Evolutionary conservation across 2,329 filamentous ascomycete species (phyloP).

Genomic region (Alternaria alternata): DNA sequence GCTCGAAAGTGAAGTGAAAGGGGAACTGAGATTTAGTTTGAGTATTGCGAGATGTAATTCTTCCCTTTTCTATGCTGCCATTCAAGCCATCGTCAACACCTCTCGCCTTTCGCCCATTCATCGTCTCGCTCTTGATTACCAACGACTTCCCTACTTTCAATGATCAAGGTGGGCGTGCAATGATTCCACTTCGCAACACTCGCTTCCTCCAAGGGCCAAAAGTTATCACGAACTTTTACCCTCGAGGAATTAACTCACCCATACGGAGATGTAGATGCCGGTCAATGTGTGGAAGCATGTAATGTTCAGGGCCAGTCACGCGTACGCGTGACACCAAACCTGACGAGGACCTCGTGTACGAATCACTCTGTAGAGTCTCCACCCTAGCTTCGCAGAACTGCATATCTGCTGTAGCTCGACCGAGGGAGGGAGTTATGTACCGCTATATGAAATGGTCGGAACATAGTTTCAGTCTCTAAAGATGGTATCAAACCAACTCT

Average conservation of each 20-base stretch:
- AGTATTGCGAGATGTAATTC: neutral
- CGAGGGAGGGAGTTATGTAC: neutral
- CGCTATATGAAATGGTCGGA: neutral
- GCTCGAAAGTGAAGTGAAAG: neutral
- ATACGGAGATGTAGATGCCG: neutral
- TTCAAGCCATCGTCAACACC: neutral
- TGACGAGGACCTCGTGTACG: too few species aligned
- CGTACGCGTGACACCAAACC: too few species aligned
- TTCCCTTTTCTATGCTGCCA: neutral
- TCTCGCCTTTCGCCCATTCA: neutral
- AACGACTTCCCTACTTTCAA: too few species aligned
- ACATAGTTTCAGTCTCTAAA: neutral
- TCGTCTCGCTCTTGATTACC: neutral
- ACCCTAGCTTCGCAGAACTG: neutral
- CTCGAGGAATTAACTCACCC: neutral
- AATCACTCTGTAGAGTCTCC: too few species aligned
- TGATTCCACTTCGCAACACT: neutral
- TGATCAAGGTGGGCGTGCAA: neutral
- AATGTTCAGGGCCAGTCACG: neutral
- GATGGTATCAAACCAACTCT: neutral
- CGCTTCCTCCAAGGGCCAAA: neutral
- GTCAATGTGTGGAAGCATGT: neutral
- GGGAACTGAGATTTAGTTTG: neutral
- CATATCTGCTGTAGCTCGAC: neutral
- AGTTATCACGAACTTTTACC: neutral